Base-by-base conservation (phyloP, 1,139 yeast genomes). In the Protomyces inundatus region DNA sequence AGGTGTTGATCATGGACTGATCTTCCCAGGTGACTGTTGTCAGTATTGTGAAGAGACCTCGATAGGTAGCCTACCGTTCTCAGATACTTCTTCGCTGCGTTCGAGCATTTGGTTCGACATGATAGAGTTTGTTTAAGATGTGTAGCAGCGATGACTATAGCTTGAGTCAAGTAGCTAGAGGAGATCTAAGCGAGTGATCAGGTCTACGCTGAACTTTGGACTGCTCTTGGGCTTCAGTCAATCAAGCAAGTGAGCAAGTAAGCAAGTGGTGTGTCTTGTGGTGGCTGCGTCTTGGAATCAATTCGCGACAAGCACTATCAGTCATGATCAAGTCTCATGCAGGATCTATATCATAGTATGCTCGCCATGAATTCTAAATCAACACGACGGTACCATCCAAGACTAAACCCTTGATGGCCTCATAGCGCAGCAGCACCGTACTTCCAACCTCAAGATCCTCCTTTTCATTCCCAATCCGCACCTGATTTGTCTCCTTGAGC, bases 1-100 rank as follows among this genome's bases (percentile, higher is more conserved):
- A 93, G 73, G 84, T 84, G 74, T 93, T 93, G 77, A 93, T 93
- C 72, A 83, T 83, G 72, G 87, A 85, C 77, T 93, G 98, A 74
- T 93, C 98, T 66, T 83, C 90, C 84, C 91, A 88, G 35, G 85
- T 79, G 34, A 93, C 98, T 58, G 32, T 6, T 6, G 4, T 6
- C 14, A 37, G 32, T n/a, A 52, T 5, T 16, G 16, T 37, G 40
- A 9, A 37, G 10, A n/a, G 40, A n/a, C n/a, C n/a, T 5, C 16
- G 53, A 5, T 30, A 50, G 23, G 10, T 33, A 12, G 6, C 46
- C 23, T 23, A 58, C 62, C 62, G 5, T 46, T 35, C 30, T 58
- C 62, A 14, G 62, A 52, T 34, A 58, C 62, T 48, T 58, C 62
- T 23, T 58, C 62, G 10, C 50, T 39, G 30, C 39, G 56, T 14